phyloP scores from a whole-genome alignment of 441 rosid genomes.

The Mallotus repandus region DNA sequence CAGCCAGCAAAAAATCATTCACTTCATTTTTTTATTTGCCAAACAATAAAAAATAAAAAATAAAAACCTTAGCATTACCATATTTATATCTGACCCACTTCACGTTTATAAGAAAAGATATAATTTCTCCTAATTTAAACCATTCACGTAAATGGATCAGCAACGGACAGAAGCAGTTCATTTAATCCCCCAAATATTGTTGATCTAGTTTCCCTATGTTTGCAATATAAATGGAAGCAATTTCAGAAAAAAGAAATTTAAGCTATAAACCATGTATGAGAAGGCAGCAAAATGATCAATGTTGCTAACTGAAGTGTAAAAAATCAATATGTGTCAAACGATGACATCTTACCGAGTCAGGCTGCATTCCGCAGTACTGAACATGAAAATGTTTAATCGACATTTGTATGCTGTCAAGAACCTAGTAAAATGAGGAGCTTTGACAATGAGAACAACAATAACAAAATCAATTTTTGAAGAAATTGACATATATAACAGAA shows the following conservation, averaged over 20 bases:
- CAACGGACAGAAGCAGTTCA: background rate
- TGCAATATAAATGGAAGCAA: background rate
- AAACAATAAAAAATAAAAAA: too few relatives aligned
- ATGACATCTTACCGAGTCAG: slow-evolving; percentile 53
- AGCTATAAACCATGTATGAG: slow-evolving; percentile 1
- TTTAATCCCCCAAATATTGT: too few relatives aligned
- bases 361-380: slow-evolving; percentile 50
- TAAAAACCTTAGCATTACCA: background rate
- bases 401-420: slow-evolving; percentile 85
- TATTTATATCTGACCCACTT: background rate
- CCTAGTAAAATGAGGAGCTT: slow-evolving; percentile 38
- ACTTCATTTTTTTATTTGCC: background rate
- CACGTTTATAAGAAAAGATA: background rate
- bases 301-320: slow-evolving; percentile 14
- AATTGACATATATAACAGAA: background rate
- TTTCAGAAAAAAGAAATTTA: too few relatives aligned
- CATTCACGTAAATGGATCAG: background rate
- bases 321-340: background rate
- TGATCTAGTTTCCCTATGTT: background rate
- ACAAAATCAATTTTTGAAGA: slow-evolving; percentile 4
- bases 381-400: slow-evolving; percentile 78
- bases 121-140: background rate
- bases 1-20: too few relatives aligned
- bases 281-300: background rate
- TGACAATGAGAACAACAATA: background rate